Percentiles rank a stretch among this genome's conserved stretches.
Evolutionary conservation across 2,329 filamentous ascomycete species (phyloP).

Genomic region (Rhynchosporium graminicola): DNA sequence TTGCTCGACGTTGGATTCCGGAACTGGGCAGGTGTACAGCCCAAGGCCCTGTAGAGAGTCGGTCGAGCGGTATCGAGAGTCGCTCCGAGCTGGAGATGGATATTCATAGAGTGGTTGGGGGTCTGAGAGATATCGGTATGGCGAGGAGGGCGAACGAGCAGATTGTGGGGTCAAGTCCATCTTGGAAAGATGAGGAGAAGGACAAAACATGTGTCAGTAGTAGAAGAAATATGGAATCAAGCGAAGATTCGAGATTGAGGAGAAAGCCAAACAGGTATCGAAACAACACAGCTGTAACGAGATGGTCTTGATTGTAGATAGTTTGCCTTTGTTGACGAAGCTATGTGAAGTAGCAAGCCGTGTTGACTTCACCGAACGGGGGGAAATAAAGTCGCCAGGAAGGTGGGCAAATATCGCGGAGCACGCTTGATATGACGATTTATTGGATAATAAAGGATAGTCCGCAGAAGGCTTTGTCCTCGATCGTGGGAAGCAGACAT

Average conservation of each 20-base stretch:
- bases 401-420: slow-evolving; percentile 15
- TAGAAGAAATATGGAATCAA: slow-evolving; percentile 13
- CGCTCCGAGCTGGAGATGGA: slow-evolving; percentile 40
- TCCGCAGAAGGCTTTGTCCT: slow-evolving; percentile 10
- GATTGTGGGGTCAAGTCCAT: slow-evolving; percentile 42
- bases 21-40: slow-evolving; percentile 38
- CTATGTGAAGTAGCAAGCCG: slow-evolving; percentile 17
- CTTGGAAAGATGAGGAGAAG: slow-evolving; percentile 26
- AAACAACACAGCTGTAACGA: slow-evolving; percentile 10
- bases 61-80: slow-evolving; percentile 36
- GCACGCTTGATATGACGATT: slow-evolving; percentile 4
- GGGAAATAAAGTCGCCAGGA: slow-evolving; percentile 19
- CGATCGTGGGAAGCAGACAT: slow-evolving; percentile 5
- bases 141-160: slow-evolving; percentile 37
- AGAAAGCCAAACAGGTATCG: slow-evolving; percentile 22
- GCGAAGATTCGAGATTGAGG: slow-evolving; percentile 19
- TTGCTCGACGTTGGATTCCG: slow-evolving; percentile 34
- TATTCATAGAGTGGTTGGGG: slow-evolving; percentile 40
- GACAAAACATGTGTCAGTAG: slow-evolving; percentile 20
- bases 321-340: slow-evolving; percentile 27
- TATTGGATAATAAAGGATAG: slow-evolving; percentile 14
- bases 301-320: slow-evolving; percentile 11
- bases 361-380: slow-evolving; percentile 20
- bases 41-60: slow-evolving; percentile 38
- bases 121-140: slow-evolving; percentile 36